phyloP scores from a whole-genome alignment of 2,329 filamentous ascomycete species.

The Rugonectria rugulosa region DNA sequence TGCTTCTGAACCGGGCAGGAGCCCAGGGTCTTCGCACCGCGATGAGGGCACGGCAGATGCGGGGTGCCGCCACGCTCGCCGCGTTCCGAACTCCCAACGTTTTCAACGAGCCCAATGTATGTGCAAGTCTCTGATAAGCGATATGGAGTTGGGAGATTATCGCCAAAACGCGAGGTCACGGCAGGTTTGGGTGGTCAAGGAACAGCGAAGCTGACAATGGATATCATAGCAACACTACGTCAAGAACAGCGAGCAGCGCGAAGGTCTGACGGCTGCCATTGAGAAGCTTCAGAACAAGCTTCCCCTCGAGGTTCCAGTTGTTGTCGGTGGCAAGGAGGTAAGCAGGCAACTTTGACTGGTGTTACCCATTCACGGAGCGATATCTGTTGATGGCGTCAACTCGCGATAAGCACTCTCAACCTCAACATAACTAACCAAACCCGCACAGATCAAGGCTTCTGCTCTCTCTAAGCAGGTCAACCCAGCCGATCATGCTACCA shows the following conservation, averaged over 20 bases:
- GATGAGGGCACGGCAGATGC: constrained; percentile 39
- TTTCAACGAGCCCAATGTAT: constrained; percentile 93
- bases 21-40: constrained; percentile 42
- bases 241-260: constrained; percentile 82
- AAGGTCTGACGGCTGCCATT: constrained; percentile 77
- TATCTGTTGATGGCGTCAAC: background rate
- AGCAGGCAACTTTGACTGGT: background rate
- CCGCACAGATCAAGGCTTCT: constrained; percentile 68
- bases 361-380: background rate
- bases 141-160: background rate
- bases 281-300: constrained; percentile 72
- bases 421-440: constrained; percentile 8
- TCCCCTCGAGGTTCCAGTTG: constrained; percentile 80
- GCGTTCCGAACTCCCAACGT: constrained; percentile 88
- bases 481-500: constrained; percentile 79
- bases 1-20: constrained; percentile 44
- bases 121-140: constrained; percentile 45
- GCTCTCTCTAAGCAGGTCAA: constrained; percentile 76
- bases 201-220: constrained; percentile 9
- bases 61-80: constrained; percentile 68
- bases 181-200: background rate
- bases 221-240: constrained; percentile 81
- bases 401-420: background rate
- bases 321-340: constrained; percentile 84
- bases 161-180: background rate